These are phyloP conservation scores for Cercospora sp. DNA, from an alignment of 2,329 filamentous ascomycete genomes.

Conservation along the genomic window DNA sequence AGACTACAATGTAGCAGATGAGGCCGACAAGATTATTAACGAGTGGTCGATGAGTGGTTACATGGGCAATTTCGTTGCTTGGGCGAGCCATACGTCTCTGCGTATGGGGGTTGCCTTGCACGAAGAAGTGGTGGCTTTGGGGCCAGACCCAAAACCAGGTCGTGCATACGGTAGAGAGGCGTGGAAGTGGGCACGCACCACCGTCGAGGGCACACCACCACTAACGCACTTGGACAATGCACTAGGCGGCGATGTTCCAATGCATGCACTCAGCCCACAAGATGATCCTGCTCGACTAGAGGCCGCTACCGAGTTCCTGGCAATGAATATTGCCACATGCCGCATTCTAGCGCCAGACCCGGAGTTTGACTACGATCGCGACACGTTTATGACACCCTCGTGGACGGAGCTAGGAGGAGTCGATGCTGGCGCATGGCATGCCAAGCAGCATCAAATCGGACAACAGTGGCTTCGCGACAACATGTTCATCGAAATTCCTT, in stretches of 20 bases:
- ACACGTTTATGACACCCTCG: too few species aligned
- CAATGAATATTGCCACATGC: not conserved
- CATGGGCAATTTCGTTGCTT: not conserved
- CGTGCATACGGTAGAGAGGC: too few species aligned
- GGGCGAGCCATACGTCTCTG: conserved; percentile 12
- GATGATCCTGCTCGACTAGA: not conserved
- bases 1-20: conserved; percentile 4
- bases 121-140: not conserved
- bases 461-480: not conserved
- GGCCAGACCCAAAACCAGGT: too few species aligned
- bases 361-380: too few species aligned
- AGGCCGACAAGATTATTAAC: not conserved
- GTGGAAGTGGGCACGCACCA: too few species aligned
- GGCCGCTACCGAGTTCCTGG: not conserved
- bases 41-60: not conserved
- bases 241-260: conserved; percentile 40
- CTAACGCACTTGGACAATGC: not conserved
- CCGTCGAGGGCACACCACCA: not conserved
- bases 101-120: conserved; percentile 11
- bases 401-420: not conserved
- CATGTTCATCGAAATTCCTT: not conserved
- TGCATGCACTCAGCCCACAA: not conserved
- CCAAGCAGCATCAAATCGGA: not conserved
- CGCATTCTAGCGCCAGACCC: too few species aligned
- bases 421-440: not conserved